These are phyloP conservation scores for Solanum peruvianum DNA, from an alignment of 257 asterid species.

Conservation along the genomic window DNA sequence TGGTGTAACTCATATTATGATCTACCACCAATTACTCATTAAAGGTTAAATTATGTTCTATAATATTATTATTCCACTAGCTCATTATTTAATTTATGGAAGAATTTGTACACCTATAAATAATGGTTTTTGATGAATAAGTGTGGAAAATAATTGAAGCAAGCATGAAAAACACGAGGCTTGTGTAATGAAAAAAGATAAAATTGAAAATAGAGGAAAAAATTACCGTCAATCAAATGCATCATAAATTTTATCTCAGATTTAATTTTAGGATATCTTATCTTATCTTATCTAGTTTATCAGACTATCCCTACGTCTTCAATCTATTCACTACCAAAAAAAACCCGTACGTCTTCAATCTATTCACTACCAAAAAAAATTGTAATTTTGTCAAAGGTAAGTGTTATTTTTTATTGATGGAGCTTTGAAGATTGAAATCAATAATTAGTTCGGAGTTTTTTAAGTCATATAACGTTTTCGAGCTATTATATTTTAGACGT, in stretches of 20 bases:
- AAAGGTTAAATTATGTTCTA: neutral
- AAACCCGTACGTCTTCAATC: accelerated
- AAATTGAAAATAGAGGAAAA: neutral
- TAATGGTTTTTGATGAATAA: neutral
- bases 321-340: neutral
- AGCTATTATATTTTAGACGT: neutral
- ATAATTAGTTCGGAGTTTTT: neutral
- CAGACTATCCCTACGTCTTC: neutral
- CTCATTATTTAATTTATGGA: neutral
- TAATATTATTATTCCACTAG: neutral
- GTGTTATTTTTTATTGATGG: neutral
- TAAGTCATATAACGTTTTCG: neutral
- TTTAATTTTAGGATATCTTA: neutral
- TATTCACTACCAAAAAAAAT: neutral
- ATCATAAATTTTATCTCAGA: neutral
- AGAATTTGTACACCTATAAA: neutral
- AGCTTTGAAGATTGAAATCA: neutral
- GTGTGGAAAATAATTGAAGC: neutral
- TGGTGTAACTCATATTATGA: neutral
- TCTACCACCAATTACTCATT: neutral
- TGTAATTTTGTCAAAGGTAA: neutral
- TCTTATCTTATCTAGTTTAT: neutral
- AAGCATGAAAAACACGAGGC: neutral
- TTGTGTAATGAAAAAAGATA: neutral
- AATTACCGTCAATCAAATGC: neutral